Percentiles rank a stretch among this genome's conserved stretches.
phyloP scores from a whole-genome alignment of 1,139 yeast genomes.

The Petasospora rhodanensis region DNA sequence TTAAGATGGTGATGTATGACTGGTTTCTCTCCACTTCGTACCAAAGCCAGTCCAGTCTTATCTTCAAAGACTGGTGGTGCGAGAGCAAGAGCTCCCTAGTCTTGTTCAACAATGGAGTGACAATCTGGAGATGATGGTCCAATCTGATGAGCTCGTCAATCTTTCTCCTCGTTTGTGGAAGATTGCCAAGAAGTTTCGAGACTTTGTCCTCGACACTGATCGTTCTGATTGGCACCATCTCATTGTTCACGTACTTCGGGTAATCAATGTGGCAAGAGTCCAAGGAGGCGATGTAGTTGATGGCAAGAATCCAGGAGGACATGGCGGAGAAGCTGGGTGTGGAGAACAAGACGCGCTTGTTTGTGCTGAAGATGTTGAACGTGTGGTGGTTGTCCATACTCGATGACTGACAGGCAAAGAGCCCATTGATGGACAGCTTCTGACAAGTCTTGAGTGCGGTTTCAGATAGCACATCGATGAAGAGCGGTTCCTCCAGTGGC shows the following conservation, averaged over 20 bases:
- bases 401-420: slow-evolving; percentile 29
- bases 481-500: slow-evolving; percentile 6
- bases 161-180: slow-evolving; percentile 30
- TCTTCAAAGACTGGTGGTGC: slow-evolving; percentile 42
- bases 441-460: slow-evolving; percentile 14
- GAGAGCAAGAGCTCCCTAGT: slow-evolving; percentile 44
- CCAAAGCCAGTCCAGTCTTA: slow-evolving; percentile 51
- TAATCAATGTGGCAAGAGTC: slow-evolving; percentile 35
- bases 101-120: slow-evolving; percentile 49
- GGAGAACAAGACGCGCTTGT: slow-evolving; percentile 31
- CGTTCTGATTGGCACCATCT: slow-evolving; percentile 26
- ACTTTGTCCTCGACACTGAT: slow-evolving; percentile 27
- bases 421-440: slow-evolving; percentile 25
- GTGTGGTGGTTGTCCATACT: slow-evolving; percentile 17
- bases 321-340: slow-evolving; percentile 35
- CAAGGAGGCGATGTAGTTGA: slow-evolving; percentile 52
- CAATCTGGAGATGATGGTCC: slow-evolving; percentile 35
- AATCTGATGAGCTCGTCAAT: slow-evolving; percentile 35
- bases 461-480: slow-evolving; percentile 19
- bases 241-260: slow-evolving; percentile 13
- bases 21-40: slow-evolving; percentile 43
- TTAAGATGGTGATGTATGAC: slow-evolving; percentile 37
- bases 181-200: slow-evolving; percentile 30
- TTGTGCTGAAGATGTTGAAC: slow-evolving; percentile 34
- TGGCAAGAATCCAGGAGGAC: slow-evolving; percentile 50